Evolutionary conservation across 176 grass and related monocot species (phyloP), one percentile per base, ranked within the genome.

Genomic region (Chloris gayana): DNA sequence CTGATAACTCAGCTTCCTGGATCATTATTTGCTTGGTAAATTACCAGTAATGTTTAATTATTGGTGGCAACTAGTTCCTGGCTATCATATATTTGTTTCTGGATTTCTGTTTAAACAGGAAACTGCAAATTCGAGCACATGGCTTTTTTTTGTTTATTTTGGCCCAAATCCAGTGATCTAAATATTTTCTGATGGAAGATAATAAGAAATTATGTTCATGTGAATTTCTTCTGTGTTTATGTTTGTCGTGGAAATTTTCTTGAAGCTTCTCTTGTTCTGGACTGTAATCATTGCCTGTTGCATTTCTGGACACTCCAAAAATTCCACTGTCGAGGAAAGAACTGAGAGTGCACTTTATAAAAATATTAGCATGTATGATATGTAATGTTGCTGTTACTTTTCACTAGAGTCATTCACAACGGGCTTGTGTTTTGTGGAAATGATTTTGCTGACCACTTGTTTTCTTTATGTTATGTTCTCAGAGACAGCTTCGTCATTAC

Each of bases 401-500:
- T 77, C 46, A 12, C 0, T 3, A 6, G 27, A 32, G 14, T n/a
- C 10, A 64, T 32, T 47, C 27, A 47, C 7, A 32, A 6, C 67
- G 60, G 18, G 47, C 58, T 78, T 87, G 18, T 84, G 64, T 22
- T 80, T 68, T 7, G 29, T 70, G 12, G 17, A 57, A 54, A 21
- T 37, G 59, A 75, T 14, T 56, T 38, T 33, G 18, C 47, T 89
- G 42, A 89, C 24, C 37, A 31, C 0, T 22, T 44, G 5, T 80
- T 7, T 59, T 33, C 49, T 72, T 60, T 58, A 49, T 49, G 46
- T 71, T 58, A 21, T 60, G 9, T 74, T 31, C 67, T 69, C 86
- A 99, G 96, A 89, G 85, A 93, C 96, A 72, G 84, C 92, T 33
- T 33, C 73, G 74, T 82, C 92, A 15, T 87, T 99, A 80, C n/a